phyloP scores from a whole-genome alignment of 352 stramenopile species.

The Phytophthora kernoviae region DNA sequence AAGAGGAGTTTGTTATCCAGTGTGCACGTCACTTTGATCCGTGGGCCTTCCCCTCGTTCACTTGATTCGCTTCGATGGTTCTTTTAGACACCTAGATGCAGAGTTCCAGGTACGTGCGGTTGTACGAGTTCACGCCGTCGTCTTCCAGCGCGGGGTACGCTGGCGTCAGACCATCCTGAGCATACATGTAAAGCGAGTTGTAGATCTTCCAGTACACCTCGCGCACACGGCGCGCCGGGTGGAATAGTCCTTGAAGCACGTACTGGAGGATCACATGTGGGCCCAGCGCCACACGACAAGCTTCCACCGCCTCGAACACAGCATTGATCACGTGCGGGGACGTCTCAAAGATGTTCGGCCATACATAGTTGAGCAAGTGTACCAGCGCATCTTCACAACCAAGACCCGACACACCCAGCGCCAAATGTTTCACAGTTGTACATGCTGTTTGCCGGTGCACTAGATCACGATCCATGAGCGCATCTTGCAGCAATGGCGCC shows the following conservation, averaged over 20 bases:
- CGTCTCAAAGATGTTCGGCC: constrained; percentile 99
- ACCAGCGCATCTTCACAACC: constrained; percentile 98
- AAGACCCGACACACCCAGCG: constrained; percentile 95
- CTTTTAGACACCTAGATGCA: constrained; percentile 50
- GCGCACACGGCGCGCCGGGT: constrained; percentile 97
- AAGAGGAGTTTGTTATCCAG: too few species aligned
- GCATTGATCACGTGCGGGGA: constrained; percentile 99
- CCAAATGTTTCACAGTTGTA: constrained; percentile 97
- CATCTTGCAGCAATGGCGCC: constrained; percentile 98
- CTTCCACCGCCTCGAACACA: constrained; percentile 98
- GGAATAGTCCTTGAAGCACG: constrained; percentile 97
- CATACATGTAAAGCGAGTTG: constrained; percentile 99
- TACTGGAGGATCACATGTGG: constrained; percentile 98
- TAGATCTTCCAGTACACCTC: constrained; percentile 99
- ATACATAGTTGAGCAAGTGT: constrained; percentile 99
- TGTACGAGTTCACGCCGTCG: constrained; percentile 96
- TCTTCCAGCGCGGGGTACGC: constrained; percentile 97
- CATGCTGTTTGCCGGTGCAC: constrained; percentile 99
- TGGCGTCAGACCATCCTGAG: constrained; percentile 96
- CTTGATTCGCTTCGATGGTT: constrained; percentile 1
- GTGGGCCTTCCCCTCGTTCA: too few species aligned
- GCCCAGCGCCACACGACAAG: constrained; percentile 95
- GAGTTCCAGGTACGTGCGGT: constrained; percentile 94
- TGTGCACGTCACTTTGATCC: too few species aligned
- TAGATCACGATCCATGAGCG: constrained; percentile 98